phyloP scores from a whole-genome alignment of 306 rosid species.

The Casuarina equisetifolia region DNA sequence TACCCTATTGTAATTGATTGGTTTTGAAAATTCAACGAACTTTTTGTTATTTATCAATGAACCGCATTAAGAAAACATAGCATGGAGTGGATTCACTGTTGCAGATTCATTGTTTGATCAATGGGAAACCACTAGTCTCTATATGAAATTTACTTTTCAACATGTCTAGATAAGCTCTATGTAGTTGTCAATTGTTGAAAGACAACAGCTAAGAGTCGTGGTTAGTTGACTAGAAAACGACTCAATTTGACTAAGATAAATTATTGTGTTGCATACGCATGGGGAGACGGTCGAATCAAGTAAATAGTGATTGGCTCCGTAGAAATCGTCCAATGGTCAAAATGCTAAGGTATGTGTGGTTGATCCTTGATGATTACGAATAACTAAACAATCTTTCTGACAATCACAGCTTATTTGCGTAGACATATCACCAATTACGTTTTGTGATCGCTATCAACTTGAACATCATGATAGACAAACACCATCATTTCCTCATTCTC shows the following conservation, averaged over 20 bases:
- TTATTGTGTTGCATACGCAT: not conserved
- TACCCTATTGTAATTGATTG: too few relatives aligned
- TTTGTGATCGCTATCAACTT: not conserved
- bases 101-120: not conserved
- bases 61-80: not conserved
- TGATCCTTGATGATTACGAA: not conserved
- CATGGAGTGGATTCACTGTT: not conserved
- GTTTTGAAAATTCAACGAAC: too few relatives aligned
- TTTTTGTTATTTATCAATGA: not conserved
- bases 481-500: slow-evolving; percentile 9
- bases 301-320: not conserved
- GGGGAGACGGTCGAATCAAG: not conserved
- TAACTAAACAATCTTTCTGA: not conserved
- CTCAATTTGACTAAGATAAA: not conserved
- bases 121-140: not conserved
- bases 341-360: not conserved
- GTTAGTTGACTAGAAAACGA: not conserved
- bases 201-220: not conserved
- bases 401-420: not conserved
- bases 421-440: not conserved
- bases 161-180: not conserved
- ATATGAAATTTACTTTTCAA: not conserved
- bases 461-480: slow-evolving; percentile 2
- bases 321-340: not conserved
- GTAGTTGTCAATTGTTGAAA: not conserved